A percentile compares a stretch with the other conserved stretches of the same genome.
These are phyloP conservation scores for Rosa hybrid DNA, from an alignment of 331 rosid species.

Conservation along the genomic window DNA sequence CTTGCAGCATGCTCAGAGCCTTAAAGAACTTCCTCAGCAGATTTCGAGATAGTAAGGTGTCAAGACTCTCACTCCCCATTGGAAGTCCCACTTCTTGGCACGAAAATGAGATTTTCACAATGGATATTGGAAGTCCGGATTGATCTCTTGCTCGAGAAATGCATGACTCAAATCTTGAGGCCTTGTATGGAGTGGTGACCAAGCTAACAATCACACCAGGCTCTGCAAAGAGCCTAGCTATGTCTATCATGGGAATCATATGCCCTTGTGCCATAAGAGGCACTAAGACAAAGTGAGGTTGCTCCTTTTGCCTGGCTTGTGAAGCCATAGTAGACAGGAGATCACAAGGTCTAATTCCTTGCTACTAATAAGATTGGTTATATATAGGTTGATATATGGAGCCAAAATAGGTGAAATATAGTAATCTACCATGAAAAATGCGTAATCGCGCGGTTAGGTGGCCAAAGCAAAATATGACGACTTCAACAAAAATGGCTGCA, in stretches of 20 bases:
- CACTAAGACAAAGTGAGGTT: constrained; percentile 64
- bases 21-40: constrained; percentile 43
- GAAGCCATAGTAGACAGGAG: constrained; percentile 16
- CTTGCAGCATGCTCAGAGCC: constrained; percentile 53
- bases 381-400: background rate
- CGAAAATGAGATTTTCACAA: constrained; percentile 48
- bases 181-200: constrained; percentile 61
- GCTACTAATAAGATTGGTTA: background rate
- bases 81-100: constrained; percentile 63
- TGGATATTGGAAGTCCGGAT: constrained; percentile 37
- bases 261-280: constrained; percentile 84
- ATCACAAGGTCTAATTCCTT: background rate
- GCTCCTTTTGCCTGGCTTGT: constrained; percentile 2
- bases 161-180: constrained; percentile 42
- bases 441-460: background rate
- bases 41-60: constrained; percentile 48
- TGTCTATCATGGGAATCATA: constrained; percentile 79
- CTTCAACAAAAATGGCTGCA: background rate
- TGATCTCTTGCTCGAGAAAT: constrained; percentile 39
- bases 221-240: constrained; percentile 56
- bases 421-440: background rate
- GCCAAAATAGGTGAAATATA: background rate
- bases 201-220: constrained; percentile 50
- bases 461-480: background rate
- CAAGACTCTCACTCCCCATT: constrained; percentile 61